Evolutionary conservation across 176 grass and related monocot genomes (phyloP).

Genomic region (Elymus sibiricus): DNA sequence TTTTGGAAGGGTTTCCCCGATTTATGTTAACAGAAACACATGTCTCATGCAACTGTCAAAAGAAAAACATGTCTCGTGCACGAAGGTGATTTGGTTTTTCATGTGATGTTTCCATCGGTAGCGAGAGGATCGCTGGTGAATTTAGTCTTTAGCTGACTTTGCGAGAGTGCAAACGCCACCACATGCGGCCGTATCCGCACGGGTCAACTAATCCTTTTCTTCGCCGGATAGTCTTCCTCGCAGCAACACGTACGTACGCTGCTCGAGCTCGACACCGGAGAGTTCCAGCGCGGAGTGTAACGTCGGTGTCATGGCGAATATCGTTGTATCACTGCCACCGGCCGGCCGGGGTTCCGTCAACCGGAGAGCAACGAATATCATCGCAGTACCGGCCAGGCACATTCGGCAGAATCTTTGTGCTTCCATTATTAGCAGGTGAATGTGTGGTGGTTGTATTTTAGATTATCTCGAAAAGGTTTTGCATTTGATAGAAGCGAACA

Average conservation of each 20-base stretch:
- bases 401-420: neutral
- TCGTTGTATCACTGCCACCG: neutral
- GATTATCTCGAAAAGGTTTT: neutral
- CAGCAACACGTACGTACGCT: neutral
- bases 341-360: neutral
- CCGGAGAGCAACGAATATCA: neutral
- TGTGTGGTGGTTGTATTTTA: neutral
- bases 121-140: neutral
- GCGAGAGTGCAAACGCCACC: too few species aligned
- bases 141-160: too few species aligned
- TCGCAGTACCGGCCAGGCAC: neutral
- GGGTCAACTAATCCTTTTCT: conserved; percentile 1
- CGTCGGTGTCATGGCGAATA: neutral
- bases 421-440: neutral
- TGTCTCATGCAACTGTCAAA: too few species aligned
- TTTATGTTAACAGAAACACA: too few species aligned
- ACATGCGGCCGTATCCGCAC: neutral
- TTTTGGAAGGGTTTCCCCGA: too few species aligned
- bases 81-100: neutral
- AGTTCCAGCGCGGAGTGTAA: neutral
- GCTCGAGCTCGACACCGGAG: neutral
- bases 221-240: neutral
- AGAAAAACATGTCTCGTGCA: neutral
- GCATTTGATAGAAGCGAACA: neutral
- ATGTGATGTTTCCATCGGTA: neutral